A percentile compares a stretch with the other conserved stretches of the same genome.
These are phyloP conservation scores for Monosporozyma siamensis DNA, from an alignment of 805 yeast genomes.

Conservation along the genomic window DNA sequence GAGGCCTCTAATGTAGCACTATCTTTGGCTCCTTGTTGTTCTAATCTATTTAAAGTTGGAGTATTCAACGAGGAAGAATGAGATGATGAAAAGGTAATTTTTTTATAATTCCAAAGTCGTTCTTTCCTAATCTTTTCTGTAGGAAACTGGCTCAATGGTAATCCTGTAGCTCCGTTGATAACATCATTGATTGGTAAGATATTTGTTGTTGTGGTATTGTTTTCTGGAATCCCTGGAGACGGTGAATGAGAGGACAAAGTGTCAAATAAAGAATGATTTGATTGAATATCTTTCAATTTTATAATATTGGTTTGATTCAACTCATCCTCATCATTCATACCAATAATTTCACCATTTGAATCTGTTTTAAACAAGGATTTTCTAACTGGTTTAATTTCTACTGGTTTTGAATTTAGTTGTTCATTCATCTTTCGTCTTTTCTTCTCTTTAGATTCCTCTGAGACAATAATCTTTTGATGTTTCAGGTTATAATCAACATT, in stretches of 20 bases:
- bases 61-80: background rate
- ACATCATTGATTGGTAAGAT: conserved; percentile 32
- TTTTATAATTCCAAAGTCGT: conserved; percentile 41
- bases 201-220: too few species aligned
- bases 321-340: conserved; percentile 33
- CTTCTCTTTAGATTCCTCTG: conserved; percentile 11
- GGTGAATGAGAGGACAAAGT: too few species aligned
- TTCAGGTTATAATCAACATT: conserved; percentile 29
- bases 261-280: too few species aligned
- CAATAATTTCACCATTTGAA: conserved; percentile 15
- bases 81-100: conserved; percentile 7
- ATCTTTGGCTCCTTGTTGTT: background rate
- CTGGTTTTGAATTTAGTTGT: background rate
- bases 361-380: conserved; percentile 8
- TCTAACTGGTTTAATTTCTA: background rate
- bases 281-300: too few species aligned
- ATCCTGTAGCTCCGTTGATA: conserved; percentile 57
- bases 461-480: conserved; percentile 24
- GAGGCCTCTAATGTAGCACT: background rate
- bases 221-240: too few species aligned
- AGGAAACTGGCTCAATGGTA: conserved; percentile 64
- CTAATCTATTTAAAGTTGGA: conserved; percentile 5
- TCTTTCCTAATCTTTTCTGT: conserved; percentile 48
- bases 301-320: background rate
- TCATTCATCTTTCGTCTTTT: background rate